Evolutionary conservation across 805 yeast genomes (phyloP).

Genomic region (Hyphopichia homilentoma): DNA sequence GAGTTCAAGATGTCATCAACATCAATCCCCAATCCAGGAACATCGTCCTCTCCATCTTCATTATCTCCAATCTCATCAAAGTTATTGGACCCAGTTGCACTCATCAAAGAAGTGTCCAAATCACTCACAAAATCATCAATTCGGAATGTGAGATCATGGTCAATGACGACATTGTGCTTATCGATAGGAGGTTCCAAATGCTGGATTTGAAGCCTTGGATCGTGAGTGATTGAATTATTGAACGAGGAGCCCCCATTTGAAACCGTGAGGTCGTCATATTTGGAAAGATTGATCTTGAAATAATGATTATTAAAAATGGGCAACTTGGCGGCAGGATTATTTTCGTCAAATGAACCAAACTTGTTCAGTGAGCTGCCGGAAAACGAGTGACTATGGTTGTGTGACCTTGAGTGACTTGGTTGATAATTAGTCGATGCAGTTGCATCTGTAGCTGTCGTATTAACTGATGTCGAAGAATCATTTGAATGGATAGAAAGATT

Average conservation of each 20-base stretch:
- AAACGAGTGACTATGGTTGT: neutral
- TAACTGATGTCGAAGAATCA: conserved; percentile 16
- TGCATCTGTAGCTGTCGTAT: neutral
- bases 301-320: conserved; percentile 35
- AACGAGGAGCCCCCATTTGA: conserved; percentile 1
- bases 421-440: neutral
- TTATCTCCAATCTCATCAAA: conserved; percentile 27
- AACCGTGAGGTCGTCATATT: conserved; percentile 30
- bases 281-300: conserved; percentile 29
- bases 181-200: conserved; percentile 12
- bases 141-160: conserved; percentile 30
- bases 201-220: conserved; percentile 4
- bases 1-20: conserved; percentile 41
- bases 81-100: conserved; percentile 10
- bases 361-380: too few relatives aligned
- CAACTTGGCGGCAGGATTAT: conserved; percentile 17
- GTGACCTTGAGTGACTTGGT: neutral
- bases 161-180: conserved; percentile 24
- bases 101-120: conserved; percentile 15
- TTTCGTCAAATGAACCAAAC: too few relatives aligned
- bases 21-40: conserved; percentile 40
- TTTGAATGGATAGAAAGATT: conserved; percentile 21
- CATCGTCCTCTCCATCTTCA: conserved; percentile 32
- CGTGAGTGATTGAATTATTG: conserved; percentile 1
- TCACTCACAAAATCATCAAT: conserved; percentile 33